phyloP scores from a whole-genome alignment of 2,329 filamentous ascomycete genomes.

The Colletotrichum noveboracense region DNA sequence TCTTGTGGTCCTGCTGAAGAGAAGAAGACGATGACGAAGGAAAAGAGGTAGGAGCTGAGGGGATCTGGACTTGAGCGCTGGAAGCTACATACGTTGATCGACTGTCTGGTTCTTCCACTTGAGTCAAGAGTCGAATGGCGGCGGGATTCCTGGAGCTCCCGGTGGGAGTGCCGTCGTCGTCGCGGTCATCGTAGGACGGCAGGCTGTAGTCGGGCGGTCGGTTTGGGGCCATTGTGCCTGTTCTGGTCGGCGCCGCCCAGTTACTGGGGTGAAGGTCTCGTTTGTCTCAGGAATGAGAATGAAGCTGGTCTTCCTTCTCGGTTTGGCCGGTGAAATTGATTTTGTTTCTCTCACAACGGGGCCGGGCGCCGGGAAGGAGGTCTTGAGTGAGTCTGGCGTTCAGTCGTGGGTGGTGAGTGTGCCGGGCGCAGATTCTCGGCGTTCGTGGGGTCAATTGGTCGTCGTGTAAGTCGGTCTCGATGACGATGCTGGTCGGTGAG shows the following conservation, averaged over 20 bases:
- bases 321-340: background rate
- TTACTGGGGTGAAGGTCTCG: conserved; percentile 11
- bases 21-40: conserved; percentile 9
- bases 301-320: background rate
- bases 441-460: background rate
- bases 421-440: background rate
- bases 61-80: background rate
- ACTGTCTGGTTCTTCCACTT: conserved; percentile 60
- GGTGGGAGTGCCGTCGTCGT: conserved; percentile 48
- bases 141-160: conserved; percentile 51
- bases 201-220: conserved; percentile 64
- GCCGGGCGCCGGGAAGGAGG: conserved; percentile 7
- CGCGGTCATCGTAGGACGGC: conserved; percentile 61
- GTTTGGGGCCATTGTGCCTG: conserved; percentile 51
- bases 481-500: background rate
- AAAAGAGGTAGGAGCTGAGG: background rate
- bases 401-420: background rate
- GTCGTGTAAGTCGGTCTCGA: background rate
- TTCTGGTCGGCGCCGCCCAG: background rate
- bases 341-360: background rate
- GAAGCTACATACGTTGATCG: conserved; percentile 58
- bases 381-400: background rate
- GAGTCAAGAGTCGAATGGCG: conserved; percentile 66
- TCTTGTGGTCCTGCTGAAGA: conserved; percentile 21
- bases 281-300: background rate